Conservation (phyloP, 768 basidiomycete genomes). For the Boletus rubropictus region DNA sequence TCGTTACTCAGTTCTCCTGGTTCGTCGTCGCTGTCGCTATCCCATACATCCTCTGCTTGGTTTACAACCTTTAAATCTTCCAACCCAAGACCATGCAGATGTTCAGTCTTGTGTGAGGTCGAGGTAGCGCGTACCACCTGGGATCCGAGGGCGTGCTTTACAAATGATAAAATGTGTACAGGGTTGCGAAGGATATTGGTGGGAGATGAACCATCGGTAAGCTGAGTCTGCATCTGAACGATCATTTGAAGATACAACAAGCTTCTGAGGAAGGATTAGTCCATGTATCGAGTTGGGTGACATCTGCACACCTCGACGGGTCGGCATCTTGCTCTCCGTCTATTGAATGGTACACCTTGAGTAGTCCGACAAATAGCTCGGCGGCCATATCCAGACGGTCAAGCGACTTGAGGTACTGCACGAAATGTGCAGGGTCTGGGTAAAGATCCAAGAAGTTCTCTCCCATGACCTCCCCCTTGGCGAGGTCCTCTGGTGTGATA, state of each 20-base stretch:
- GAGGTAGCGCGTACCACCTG: constrained; percentile 5
- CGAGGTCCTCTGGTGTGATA: constrained; percentile 48
- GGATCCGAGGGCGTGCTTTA: constrained; percentile 70
- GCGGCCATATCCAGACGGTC: constrained; percentile 67
- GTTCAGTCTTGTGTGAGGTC: constrained; percentile 2
- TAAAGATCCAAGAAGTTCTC: constrained; percentile 59
- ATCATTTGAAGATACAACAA: constrained; percentile 76
- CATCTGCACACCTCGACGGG: constrained; percentile 19
- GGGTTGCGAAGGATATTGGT: constrained; percentile 58
- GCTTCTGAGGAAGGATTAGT: constrained; percentile 38
- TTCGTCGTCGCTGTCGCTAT: constrained; percentile 55
- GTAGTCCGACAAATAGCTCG: constrained; percentile 63
- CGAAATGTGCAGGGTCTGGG: constrained; percentile 71
- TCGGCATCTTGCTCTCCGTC: constrained; percentile 17
- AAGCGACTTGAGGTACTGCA: constrained; percentile 56
- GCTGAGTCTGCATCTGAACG: constrained; percentile 70
- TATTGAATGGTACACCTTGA: constrained; percentile 58
- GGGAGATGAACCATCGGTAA: constrained; percentile 49
- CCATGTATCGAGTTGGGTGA: background rate
- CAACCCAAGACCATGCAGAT: constrained; percentile 23
- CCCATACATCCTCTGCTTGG: constrained; percentile 35
- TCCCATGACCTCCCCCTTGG: constrained; percentile 35
- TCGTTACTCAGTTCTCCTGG: constrained; percentile 35
- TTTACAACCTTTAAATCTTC: constrained; percentile 36
- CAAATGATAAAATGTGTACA: constrained; percentile 71